Evolutionary conservation across 495 filamentous ascomycete genomes (phyloP), one percentile per base, ranked within the genome.

Genomic region (Astrothelium macrocarpum): DNA sequence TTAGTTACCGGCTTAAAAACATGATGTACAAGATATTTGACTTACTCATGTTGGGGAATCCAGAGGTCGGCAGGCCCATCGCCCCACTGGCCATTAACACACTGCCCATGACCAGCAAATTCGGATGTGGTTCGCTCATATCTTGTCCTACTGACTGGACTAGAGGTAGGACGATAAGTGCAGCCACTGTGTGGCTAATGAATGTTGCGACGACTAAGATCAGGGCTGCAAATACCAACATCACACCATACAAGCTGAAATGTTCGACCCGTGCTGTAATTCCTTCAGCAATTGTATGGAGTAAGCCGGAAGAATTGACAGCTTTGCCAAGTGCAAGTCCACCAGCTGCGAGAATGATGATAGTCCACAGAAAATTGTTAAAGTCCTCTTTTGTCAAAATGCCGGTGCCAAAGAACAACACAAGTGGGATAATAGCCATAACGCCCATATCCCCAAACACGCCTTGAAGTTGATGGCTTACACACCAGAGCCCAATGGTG

Each of bases 281-380:
- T 5, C 71, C 72, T 10, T 76, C 74, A 10, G 95, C 92, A 61
- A 97, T 88, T 16, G 90, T 91, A 69, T 96, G 88, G 61, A 99
- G 81, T n/a, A 99, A 78, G 0, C 94, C 94, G 0, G 91, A 96
- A 10, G 87, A 91, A 59, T 90, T 93, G 68, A 99, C 94, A 0
- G 95, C 90, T 75, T 96, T 97, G 45, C 94, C 94, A 1, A 99
- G 86, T 3, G 91, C 88, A 12, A 99, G 78, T 1, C 94, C 94
- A 45, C 94, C 94, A 18, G 95, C 94, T 0, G 94, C 94, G 23
- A 99, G 86, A 70, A 99, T 97, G 78, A 99, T 97, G 76, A 99
- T 97, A 29, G 94, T 99, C 94, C 94, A 99, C 34, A 97, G 87
- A 77, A 99, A 99, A 72, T 99, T 99, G 79, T 99, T 99, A 72